Percentiles rank a stretch among this genome's conserved stretches.
Conservation (phyloP, 768 basidiomycete species). For the Crepidotus variabilis region DNA sequence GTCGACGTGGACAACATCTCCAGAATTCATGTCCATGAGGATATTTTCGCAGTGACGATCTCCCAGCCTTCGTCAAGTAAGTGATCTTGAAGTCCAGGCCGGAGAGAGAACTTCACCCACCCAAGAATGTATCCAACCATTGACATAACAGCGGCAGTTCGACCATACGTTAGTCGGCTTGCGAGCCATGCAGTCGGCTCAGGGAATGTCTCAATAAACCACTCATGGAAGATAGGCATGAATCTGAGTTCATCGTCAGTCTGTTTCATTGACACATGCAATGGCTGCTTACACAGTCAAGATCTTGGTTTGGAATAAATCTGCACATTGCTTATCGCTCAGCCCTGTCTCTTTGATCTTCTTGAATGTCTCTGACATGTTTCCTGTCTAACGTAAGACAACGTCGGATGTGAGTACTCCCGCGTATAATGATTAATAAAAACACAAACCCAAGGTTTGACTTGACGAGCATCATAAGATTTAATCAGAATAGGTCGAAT, state of each 20-base stretch:
- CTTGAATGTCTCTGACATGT: conserved; percentile 44
- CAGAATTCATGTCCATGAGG: conserved; percentile 80
- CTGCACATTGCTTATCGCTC: conserved; percentile 45
- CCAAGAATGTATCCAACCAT: conserved; percentile 98
- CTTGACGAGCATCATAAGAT: conserved; percentile 50
- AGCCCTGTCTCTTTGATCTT: conserved; percentile 42
- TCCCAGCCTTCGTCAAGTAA: conserved; percentile 62
- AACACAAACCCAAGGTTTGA: conserved; percentile 38
- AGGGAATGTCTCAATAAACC: conserved; percentile 96
- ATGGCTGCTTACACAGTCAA: conserved; percentile 46
- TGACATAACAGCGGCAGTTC: conserved; percentile 95
- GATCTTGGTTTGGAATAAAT: conserved; percentile 50
- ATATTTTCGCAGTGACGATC: conserved; percentile 98
- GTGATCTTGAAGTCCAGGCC: background rate
- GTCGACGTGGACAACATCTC: conserved; percentile 94
- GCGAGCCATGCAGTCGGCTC: conserved; percentile 95
- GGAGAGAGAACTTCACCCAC: conserved; percentile 36
- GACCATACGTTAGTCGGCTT: conserved; percentile 79
- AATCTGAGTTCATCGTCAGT: conserved; percentile 39
- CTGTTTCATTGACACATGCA: too few relatives aligned
- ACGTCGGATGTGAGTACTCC: background rate
- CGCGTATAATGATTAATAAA: background rate
- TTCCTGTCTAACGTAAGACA: conserved; percentile 12
- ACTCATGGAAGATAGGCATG: conserved; percentile 90
- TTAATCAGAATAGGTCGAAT: conserved; percentile 72